Conservation (phyloP, 2,329 filamentous ascomycete species). For the Trichophyton rubrum region DNA sequence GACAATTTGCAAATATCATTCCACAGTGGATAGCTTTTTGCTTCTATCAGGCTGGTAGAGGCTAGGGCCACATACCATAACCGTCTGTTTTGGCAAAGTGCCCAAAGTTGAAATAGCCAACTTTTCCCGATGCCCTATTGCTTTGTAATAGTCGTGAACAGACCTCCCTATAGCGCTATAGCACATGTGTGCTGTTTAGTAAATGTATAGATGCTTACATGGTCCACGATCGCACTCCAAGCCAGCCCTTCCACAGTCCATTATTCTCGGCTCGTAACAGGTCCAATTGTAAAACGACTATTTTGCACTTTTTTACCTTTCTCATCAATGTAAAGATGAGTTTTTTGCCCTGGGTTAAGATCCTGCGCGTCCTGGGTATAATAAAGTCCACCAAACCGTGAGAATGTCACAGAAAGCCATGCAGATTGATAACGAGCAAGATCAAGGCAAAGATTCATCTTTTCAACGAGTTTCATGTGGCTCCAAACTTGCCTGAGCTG, state of each 20-base stretch:
- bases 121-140: not conserved
- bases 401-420: constrained; percentile 7
- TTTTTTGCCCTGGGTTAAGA: not conserved
- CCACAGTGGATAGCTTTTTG: constrained; percentile 2
- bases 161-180: constrained; percentile 6
- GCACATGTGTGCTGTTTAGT: not conserved
- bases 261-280: constrained; percentile 20
- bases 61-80: constrained; percentile 8
- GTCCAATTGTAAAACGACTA: constrained; percentile 19
- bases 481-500: constrained; percentile 20
- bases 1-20: constrained; percentile 4
- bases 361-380: constrained; percentile 5
- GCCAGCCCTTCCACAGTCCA: constrained; percentile 12
- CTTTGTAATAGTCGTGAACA: constrained; percentile 4
- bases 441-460: constrained; percentile 8
- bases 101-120: constrained; percentile 4
- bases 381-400: constrained; percentile 7
- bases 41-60: constrained; percentile 5
- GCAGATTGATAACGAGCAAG: constrained; percentile 2
- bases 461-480: constrained; percentile 3
- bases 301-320: constrained; percentile 1
- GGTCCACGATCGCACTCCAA: constrained; percentile 8
- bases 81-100: constrained; percentile 7
- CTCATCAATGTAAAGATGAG: not conserved
- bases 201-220: constrained; percentile 6